Conservation (phyloP, 2,329 filamentous ascomycete genomes). For the Penicillium sp. region DNA sequence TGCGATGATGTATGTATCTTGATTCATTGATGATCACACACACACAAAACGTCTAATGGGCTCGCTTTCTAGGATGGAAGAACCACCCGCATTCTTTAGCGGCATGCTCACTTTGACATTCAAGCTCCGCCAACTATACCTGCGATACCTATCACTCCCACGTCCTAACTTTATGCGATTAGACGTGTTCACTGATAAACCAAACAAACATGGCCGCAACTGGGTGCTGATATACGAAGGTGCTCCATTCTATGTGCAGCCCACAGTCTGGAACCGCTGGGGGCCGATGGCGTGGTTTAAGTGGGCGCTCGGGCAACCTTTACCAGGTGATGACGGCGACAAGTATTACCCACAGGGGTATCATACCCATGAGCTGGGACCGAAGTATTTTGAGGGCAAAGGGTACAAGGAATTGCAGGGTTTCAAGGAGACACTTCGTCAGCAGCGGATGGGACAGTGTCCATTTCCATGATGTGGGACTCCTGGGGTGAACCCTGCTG, state of each 20-base stretch:
- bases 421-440: conserved; percentile 44
- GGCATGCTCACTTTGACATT: conserved; percentile 50
- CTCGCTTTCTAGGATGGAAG: conserved; percentile 32
- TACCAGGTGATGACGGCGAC: conserved; percentile 51
- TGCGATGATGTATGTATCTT: too few relatives aligned
- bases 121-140: conserved; percentile 51
- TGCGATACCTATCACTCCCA: conserved; percentile 62
- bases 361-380: conserved; percentile 61
- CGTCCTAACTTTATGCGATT: conserved; percentile 47
- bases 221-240: conserved; percentile 55
- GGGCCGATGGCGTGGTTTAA: conserved; percentile 55
- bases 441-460: conserved; percentile 46
- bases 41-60: too few relatives aligned
- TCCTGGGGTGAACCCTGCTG: neutral
- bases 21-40: too few relatives aligned
- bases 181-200: conserved; percentile 45
- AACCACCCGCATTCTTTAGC: conserved; percentile 33
- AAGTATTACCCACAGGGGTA: conserved; percentile 52
- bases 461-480: conserved; percentile 39
- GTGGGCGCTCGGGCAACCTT: conserved; percentile 44
- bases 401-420: conserved; percentile 40
- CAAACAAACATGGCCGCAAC: conserved; percentile 58
- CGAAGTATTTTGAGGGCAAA: conserved; percentile 53
- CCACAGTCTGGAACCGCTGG: conserved; percentile 62
- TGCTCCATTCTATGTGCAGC: conserved; percentile 64